Evolutionary conservation across 768 basidiomycete species (phyloP), one percentile per base, ranked within the genome.

Genomic region (Lentinula aciculospora): DNA sequence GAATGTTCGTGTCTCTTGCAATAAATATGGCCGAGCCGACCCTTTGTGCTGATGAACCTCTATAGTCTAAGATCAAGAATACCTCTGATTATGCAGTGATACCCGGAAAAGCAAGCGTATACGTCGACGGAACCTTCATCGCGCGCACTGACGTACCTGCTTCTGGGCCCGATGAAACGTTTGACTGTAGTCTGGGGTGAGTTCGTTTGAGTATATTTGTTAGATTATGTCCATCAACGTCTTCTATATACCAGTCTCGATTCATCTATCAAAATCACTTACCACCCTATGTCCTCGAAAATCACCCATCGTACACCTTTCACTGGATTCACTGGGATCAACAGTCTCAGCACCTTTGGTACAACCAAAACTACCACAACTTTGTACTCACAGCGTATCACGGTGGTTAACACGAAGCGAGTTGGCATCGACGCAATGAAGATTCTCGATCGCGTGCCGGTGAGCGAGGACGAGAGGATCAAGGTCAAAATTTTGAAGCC

Each of bases 121-220:
- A 82, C 63, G 72, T 84, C 31, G 80, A 85, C 64, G 80, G 80
- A 31, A 77, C 76, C 57, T 84, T 81, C 64, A 80, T 84, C 13
- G 72, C 83, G 8, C 75, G 72, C 58, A 77, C 79, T 0, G 56
- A 68, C 4, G 68, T 84, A 4, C 72, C 73, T 1, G 60, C 69
- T 12, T 74, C 79, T 9, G 75, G 73, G 44, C 74, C 76, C 6
- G 67, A 74, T 37, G 78, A 79, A 58, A 74, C 63, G 29, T 79
- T 79, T 56, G 73, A 76, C 46, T 78, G 75, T 65, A 69, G 76
- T 6, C 71, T 79, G 19, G 78, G 78, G 78, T 78, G 62, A 15
- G 72, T 64, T 54, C 25, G 32, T 54, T 15, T 55, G 15, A 19
- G n/a, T 54, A 29, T 19, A 7, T 12, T 42, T 19, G 6, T 9